A percentile compares a stretch with the other conserved stretches of the same genome.
These are phyloP conservation scores for Digitaria exilis DNA, from an alignment of 202 grass and related monocot species.

Conservation along the genomic window DNA sequence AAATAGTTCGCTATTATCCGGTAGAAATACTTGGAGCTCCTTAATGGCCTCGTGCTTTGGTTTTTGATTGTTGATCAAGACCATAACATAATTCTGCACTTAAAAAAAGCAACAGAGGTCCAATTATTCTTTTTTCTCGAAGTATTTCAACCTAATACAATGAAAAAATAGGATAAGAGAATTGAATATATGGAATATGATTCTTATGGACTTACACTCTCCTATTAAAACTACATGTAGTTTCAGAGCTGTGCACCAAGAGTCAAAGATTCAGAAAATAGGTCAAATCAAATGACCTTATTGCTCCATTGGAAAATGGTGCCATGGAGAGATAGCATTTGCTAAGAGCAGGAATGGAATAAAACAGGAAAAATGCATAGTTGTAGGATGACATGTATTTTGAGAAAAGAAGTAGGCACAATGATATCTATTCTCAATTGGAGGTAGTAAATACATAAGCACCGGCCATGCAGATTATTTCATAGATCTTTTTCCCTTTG, in stretches of 20 bases:
- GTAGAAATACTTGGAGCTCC: conserved; percentile 63
- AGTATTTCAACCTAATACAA: conserved; percentile 12
- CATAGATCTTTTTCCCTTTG: background rate
- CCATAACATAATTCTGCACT: conserved; percentile 80
- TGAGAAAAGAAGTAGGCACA: background rate
- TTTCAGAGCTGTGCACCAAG: background rate
- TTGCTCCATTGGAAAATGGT: background rate
- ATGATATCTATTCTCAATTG: background rate
- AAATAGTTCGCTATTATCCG: conserved; percentile 49
- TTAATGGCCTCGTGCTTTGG: conserved; percentile 48
- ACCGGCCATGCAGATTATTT: conserved; percentile 14
- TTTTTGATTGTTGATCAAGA: conserved; percentile 56
- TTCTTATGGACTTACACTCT: background rate
- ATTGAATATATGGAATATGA: background rate
- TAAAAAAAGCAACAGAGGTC: conserved; percentile 40
- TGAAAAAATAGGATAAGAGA: background rate
- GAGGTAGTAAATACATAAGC: background rate
- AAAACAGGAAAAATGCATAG: background rate
- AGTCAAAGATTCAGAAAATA: background rate
- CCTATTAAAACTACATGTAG: background rate
- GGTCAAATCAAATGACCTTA: background rate
- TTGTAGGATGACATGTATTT: background rate
- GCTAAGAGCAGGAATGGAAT: background rate
- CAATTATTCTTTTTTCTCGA: conserved; percentile 22
- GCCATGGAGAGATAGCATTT: background rate